phyloP scores from a whole-genome alignment of 768 basidiomycete species.

The Tulasnella sp. region DNA sequence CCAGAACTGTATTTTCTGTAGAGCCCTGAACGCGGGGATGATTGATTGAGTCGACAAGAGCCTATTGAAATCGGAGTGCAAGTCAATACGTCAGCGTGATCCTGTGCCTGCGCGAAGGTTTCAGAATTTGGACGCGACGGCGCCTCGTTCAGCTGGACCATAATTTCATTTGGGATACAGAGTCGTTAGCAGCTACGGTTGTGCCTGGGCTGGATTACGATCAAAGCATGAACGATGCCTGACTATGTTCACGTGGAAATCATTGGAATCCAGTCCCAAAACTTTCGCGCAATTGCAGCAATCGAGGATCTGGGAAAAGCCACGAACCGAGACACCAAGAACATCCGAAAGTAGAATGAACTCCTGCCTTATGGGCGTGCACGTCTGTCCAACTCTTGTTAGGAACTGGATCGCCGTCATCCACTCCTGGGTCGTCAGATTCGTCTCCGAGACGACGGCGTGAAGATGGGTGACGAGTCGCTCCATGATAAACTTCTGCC shows the following conservation, averaged over 20 bases:
- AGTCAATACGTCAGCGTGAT: background rate
- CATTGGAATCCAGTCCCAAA: no score
- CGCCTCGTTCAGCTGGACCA: no score
- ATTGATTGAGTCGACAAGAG: conserved; percentile 66
- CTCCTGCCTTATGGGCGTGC: conserved; percentile 52
- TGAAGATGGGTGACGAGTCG: conserved; percentile 59
- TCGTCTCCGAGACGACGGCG: conserved; percentile 60
- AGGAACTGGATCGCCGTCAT: conserved; percentile 63
- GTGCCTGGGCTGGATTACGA: no score
- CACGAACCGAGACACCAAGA: conserved; percentile 49
- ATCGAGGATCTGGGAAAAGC: no score
- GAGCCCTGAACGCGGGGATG: conserved; percentile 50
- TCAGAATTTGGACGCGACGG: no score
- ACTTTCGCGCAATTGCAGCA: no score
- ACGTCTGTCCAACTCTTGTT: conserved; percentile 62
- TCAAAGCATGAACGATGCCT: no score
- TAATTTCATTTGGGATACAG: no score
- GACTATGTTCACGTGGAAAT: no score
- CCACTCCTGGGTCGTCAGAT: conserved; percentile 79
- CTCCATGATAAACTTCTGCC: conserved; percentile 39
- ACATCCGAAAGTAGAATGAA: conserved; percentile 80
- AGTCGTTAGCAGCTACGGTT: no score
- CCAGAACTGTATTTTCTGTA: conserved; percentile 68
- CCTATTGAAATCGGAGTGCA: background rate
- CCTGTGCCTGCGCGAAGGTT: no score